Percentiles rank a stretch among this genome's conserved stretches.
Conservation (phyloP, 2,329 filamentous ascomycete genomes). For the Talaromyces islandicus region DNA sequence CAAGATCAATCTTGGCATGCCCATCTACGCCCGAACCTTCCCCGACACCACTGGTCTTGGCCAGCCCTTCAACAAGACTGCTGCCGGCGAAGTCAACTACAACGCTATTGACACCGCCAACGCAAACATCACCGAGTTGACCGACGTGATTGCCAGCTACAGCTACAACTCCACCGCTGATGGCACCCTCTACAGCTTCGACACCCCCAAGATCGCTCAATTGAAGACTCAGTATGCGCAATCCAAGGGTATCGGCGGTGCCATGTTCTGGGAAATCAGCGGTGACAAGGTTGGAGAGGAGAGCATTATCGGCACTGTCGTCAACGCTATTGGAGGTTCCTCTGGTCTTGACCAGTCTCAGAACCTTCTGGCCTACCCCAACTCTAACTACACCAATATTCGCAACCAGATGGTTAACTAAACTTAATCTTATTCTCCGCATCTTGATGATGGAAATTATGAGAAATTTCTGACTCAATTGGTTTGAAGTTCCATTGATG, state of each 20-base stretch:
- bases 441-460: no score
- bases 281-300: constrained; percentile 60
- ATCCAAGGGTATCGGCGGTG: constrained; percentile 65
- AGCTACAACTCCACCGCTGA: constrained; percentile 57
- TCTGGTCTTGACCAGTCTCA: constrained; percentile 37
- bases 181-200: constrained; percentile 64
- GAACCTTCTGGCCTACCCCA: constrained; percentile 48
- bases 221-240: constrained; percentile 52
- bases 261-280: constrained; percentile 93
- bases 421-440: not conserved
- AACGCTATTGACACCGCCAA: constrained; percentile 71
- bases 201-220: constrained; percentile 53
- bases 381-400: constrained; percentile 51
- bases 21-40: constrained; percentile 88
- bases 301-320: constrained; percentile 28
- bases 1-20: constrained; percentile 87
- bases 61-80: constrained; percentile 25
- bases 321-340: constrained; percentile 23
- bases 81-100: constrained; percentile 66
- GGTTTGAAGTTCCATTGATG: no score
- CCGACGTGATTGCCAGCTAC: constrained; percentile 57
- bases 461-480: no score
- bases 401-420: constrained; percentile 18
- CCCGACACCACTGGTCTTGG: constrained; percentile 73
- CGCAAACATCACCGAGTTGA: constrained; percentile 55